A percentile compares a stretch with the other conserved stretches of the same genome.
phyloP scores from a whole-genome alignment of 768 basidiomycete genomes.

The Gymnopilus junonius region DNA sequence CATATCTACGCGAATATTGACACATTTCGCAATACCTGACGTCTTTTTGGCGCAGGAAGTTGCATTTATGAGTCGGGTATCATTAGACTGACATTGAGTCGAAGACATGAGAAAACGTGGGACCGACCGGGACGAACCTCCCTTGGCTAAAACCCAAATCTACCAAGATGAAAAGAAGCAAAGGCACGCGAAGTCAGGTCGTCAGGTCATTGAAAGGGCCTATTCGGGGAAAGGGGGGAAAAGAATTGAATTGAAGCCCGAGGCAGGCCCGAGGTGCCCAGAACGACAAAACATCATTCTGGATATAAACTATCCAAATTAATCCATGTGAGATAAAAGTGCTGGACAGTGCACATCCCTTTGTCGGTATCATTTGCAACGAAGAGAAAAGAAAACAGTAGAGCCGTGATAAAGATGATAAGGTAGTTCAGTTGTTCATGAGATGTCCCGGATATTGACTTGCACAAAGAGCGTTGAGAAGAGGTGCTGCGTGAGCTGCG shows the following conservation, averaged over 20 bases:
- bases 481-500: constrained; percentile 84
- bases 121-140: neutral
- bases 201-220: neutral
- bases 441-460: constrained; percentile 49
- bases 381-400: neutral
- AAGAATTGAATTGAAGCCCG: neutral
- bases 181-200: neutral
- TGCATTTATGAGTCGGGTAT: too few species aligned
- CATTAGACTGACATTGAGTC: too few species aligned
- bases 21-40: neutral
- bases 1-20: neutral
- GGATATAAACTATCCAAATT: neutral
- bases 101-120: too few species aligned
- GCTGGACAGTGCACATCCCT: neutral
- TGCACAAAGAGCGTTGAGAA: constrained; percentile 93
- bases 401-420: neutral
- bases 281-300: neutral
- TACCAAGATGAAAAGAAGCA: neutral
- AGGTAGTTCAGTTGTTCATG: neutral
- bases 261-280: too few species aligned
- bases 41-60: neutral
- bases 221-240: neutral
- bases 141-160: constrained; percentile 1
- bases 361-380: neutral
- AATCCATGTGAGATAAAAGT: neutral